These are phyloP conservation scores for Populus tremula DNA, from an alignment of 345 rosid species.

Conservation along the genomic window DNA sequence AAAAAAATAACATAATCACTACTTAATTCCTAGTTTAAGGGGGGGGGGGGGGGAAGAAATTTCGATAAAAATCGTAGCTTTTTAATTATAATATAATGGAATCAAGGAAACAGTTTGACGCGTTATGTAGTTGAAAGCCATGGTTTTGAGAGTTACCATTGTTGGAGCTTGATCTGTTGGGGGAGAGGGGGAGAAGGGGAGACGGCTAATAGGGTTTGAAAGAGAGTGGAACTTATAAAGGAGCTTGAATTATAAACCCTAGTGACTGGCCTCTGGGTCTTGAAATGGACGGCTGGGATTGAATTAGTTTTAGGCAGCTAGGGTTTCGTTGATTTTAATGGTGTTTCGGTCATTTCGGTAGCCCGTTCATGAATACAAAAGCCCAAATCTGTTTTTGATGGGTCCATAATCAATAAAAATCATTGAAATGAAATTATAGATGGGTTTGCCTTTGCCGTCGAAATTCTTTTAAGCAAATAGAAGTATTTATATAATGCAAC, in stretches of 20 bases:
- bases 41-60: not conserved
- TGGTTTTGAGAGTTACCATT: constrained; percentile 15
- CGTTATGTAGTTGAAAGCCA: not conserved
- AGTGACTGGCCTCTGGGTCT: not conserved
- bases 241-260: constrained; percentile 10
- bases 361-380: not conserved
- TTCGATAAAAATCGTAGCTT: not conserved
- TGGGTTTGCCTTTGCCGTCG: no score
- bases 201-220: constrained; percentile 4
- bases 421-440: no score
- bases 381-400: not conserved
- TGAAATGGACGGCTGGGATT: constrained; percentile 11
- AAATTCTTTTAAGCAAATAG: no score
- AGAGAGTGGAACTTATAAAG: not conserved
- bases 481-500: not conserved
- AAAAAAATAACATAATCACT: not conserved
- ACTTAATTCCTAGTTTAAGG: not conserved
- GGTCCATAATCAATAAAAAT: not conserved
- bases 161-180: not conserved
- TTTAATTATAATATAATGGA: not conserved
- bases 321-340: constrained; percentile 8
- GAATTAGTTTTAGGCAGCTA: not conserved
- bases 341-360: not conserved
- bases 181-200: not conserved
- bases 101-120: not conserved